Conservation (phyloP, 805 yeast species). For the Blastobotrys terrestris region DNA sequence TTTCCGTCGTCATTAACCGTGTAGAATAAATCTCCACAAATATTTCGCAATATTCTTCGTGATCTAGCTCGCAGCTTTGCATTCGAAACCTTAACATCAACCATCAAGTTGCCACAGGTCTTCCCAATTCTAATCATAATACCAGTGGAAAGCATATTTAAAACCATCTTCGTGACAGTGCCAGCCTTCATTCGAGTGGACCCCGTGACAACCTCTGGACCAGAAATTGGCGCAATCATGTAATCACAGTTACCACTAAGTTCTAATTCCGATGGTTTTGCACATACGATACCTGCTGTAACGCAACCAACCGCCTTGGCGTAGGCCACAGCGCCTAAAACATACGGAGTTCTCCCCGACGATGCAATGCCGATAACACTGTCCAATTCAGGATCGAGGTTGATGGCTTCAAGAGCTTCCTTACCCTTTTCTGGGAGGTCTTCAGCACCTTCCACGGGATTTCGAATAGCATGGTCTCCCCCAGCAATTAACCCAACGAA, state of each 20-base stretch:
- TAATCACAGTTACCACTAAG: constrained; percentile 13
- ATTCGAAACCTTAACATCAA: constrained; percentile 23
- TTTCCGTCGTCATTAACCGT: neutral
- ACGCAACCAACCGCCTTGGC: constrained; percentile 21
- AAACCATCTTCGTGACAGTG: constrained; percentile 25
- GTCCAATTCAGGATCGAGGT: constrained; percentile 16
- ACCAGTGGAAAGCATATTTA: constrained; percentile 23
- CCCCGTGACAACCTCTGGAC: constrained; percentile 25
- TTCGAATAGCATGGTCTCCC: constrained; percentile 25
- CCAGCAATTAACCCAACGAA: constrained; percentile 27
- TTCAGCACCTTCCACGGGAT: constrained; percentile 26
- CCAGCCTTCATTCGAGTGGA: constrained; percentile 25
- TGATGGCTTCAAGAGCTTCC: constrained; percentile 17
- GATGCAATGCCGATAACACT: constrained; percentile 26
- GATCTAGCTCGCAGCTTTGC: constrained; percentile 20
- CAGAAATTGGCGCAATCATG: constrained; percentile 19
- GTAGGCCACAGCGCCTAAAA: constrained; percentile 21
- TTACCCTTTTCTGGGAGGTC: constrained; percentile 19
- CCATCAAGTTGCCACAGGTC: constrained; percentile 25
- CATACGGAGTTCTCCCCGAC: constrained; percentile 29
- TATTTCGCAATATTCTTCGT: constrained; percentile 15
- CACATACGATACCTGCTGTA: constrained; percentile 23
- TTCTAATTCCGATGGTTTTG: constrained; percentile 16
- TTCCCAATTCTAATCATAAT: constrained; percentile 24
- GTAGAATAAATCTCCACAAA: constrained; percentile 14